Evolutionary conservation across 768 basidiomycete genomes (phyloP), one percentile per base, ranked within the genome.

Genomic region (Leccinum disarticulatum): DNA sequence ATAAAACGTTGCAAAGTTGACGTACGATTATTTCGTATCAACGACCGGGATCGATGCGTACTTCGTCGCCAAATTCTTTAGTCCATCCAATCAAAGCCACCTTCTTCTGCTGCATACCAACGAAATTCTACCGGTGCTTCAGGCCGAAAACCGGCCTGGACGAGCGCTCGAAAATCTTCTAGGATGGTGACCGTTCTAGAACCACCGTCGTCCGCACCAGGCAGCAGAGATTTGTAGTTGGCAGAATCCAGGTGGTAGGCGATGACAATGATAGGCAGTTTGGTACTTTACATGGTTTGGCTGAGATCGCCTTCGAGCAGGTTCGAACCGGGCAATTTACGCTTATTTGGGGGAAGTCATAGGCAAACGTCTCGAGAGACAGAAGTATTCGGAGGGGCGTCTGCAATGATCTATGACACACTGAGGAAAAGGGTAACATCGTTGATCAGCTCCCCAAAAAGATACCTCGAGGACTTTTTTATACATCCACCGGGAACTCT

Each of bases 41-140:
- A 50, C 58, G 27, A 66, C 62, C 3, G 53, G 57, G 49, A 62
- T 67, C 53, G 60, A 41, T 27, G 53, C 55, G 53, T 67, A 78
- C 66, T 70, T 76, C 65, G 64, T 73, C 62, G 57, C 75, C 69
- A 66, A 72, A 61, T 17, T 61, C 63, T 71, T 74, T 74, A 10
- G 69, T 56, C 70, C 77, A 69, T 27, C 73, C 52, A 50, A 76
- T 81, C 57, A 84, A 77, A 72, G 79, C 2, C 58, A 55, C 56
- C 69, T 54, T 72, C 90, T 78, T 92, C 89, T 49, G 86, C 90
- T 55, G 88, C 87, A 71, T 91, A 93, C 90, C 90, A 91, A 64
- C 89, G 90, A 73, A 91, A 92, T 69, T 93, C 87, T 38, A 91
- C 79, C 8, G 85, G 77, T 46, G 82, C 80, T 59, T 79, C 75